Evolutionary conservation across 1,284 basidiomycete genomes (phyloP), one percentile per base, ranked within the genome.

Genomic region (Phellinidium pouzarii): DNA sequence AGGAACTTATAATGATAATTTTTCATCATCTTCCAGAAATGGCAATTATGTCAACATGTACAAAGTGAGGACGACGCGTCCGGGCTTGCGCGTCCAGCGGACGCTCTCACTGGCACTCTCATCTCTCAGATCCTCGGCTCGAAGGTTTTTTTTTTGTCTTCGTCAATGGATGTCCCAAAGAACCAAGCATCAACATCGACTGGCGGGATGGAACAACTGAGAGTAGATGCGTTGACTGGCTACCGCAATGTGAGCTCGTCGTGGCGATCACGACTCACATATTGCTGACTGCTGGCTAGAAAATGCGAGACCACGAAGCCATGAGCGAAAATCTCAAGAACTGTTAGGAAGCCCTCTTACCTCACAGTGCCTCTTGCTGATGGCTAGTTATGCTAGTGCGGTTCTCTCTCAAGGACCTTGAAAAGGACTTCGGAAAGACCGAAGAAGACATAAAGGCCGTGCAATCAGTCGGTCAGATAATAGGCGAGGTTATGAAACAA

Each of bases 371-470:
- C 12, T 2, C 31, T 19, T 40, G 26, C 40, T 38, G n/a, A 3
- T 4, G 4, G 23, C 44, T 7, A 26, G 20, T 45, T 50, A 29
- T 44, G 23, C 3, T 54, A 91, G 88, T 91, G 51, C 77, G 89
- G 31, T 90, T 91, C 65, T 87, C 87, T 14, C 72, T 96, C 58
- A 93, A 91, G 65, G 85, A 92, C 54, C 72, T 99, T 11, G 87
- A 94, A 66, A 86, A 86, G 62, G 87, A 89, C 54, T 99, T 85
- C 64, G 91, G 87, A 63, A 95, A 96, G 79, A 96, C 94, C 0
- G 96, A 99, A 69, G 94, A 99, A 42, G 95, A 99, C 66, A 97
- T 99, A 72, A 98, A 98, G 71, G 96, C 96, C 45, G 84, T 99
- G 12, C 96, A 99, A 68, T 96, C 92, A 9, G 96, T 99, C 8